Base-by-base conservation (phyloP, 2,329 filamentous ascomycete genomes). In the Celoporthe dispersa region DNA sequence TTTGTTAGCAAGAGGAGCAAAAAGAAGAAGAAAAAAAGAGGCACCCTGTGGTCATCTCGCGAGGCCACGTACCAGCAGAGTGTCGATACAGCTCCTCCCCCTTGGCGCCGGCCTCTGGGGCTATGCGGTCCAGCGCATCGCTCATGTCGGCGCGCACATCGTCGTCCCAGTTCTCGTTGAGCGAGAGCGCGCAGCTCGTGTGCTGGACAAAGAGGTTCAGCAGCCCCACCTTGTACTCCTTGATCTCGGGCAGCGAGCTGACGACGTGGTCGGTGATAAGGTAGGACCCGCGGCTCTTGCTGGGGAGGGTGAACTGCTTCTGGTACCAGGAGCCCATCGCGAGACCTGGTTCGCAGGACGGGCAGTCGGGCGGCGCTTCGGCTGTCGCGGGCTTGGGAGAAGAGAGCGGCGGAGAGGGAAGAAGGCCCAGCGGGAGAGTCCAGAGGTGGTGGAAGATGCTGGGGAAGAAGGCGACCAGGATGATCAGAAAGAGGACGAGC, bases 151-250 rank as follows among this genome's bases (percentile, higher is more conserved):
- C 87, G 70, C 94, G 88, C n/a, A 99, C 96, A 25, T 94, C 93
- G 68, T 80, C 80, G 78, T 94, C 93, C 81, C 88, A 91, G 83
- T 98, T 98, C 86, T 99, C 96, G 79, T 99, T 99, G 76, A 99
- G 83, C 71, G 89, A 93, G 67, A 99, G 86, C 16, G 92, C 96
- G 81, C 94, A 97, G 77, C 90, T 94, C 6, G 96, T 99, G 82
- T 99, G 96, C 82, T 99, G 95, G 68, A 98, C 87, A 80, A 98
- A 99, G 62, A 99, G 86, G 79, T 97, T 90, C 73, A 98, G 83
- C 71, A 97, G 82, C 60, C 94, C 94, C 75, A 96, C 88, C 80
- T 95, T 95, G 87, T 97, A 97, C 74, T 88, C 80, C 70, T 86
- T 85, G 73, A 98, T 87, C 81, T 98, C 94, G 4, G 95, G 94